Base-by-base conservation (phyloP, 2,329 filamentous ascomycete genomes). In the Diplocarpon rosae region DNA sequence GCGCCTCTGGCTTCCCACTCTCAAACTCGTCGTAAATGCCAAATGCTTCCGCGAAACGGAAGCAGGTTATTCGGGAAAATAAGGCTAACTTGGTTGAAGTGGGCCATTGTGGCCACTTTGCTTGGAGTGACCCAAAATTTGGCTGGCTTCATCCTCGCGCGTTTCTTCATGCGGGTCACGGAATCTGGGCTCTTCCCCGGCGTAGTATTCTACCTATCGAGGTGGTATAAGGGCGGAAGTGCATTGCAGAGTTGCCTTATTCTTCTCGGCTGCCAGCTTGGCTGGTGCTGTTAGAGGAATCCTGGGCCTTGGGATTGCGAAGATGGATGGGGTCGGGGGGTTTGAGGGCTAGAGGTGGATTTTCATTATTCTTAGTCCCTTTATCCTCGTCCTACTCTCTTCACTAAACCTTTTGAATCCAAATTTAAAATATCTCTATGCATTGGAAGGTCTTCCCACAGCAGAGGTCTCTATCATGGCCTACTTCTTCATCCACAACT, bases 131-230 rank as follows among this genome's bases (percentile, higher is more conserved):
- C 72, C 1, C 63, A 70, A 2, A 70, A 69, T 34, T 63, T 69
- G 11, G 58, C 66, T 0, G 73, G 73, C 0, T 76, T 77, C 52
- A 63, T 76, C 8, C 65, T 66, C 1, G 70, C 70, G 8, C 64
- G 73, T 1, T 75, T 75, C 58, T 76, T 76, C 52, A 63, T 78
- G 1, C 73, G 73, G 14, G 69, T 76, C 1, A 63, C 73, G 0
- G 73, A 77, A 49, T 68, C 66, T 11, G 76, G 75, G 1, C 67
- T 76, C 2, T 68, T 67, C 1, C 78, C 74, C 0, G 69, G 77
- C 0, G 34, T 76, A 0, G 66, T 78, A 66, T 73, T 0, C 43
- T 70, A 75, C 45, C 56, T 76, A 2, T 76, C 72, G 0, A 73
- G 73, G 66, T 47, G 39, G 33, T 39, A 44, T 16, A 29, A 16